A percentile compares a stretch with the other conserved stretches of the same genome.
Evolutionary conservation across 2,329 filamentous ascomycete genomes (phyloP).

Genomic region (Aspergillus pseudoterreus): DNA sequence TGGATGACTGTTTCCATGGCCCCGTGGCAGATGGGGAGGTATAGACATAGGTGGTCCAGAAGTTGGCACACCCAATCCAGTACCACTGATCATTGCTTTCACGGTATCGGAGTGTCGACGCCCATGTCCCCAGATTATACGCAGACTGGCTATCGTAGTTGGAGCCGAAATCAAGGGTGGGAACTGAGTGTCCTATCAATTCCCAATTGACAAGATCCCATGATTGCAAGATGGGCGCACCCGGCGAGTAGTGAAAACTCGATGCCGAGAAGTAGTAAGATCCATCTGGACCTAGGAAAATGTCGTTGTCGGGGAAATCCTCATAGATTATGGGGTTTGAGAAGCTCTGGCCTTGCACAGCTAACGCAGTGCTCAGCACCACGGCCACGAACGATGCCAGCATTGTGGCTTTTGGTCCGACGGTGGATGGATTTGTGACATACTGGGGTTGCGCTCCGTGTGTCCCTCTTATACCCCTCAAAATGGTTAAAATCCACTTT

Average conservation of each 20-base stretch:
- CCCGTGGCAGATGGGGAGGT: slow-evolving; percentile 43
- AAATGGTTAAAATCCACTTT: background rate
- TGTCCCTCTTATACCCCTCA: background rate
- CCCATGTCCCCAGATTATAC: slow-evolving; percentile 56
- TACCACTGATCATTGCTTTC: slow-evolving; percentile 49
- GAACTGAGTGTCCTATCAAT: slow-evolving; percentile 44
- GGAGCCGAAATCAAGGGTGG: slow-evolving; percentile 44
- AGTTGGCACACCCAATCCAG: slow-evolving; percentile 57
- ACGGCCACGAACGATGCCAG: background rate
- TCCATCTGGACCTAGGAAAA: slow-evolving; percentile 49
- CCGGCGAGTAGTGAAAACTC: slow-evolving; percentile 55
- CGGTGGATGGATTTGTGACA: background rate
- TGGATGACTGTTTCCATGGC: slow-evolving; percentile 42
- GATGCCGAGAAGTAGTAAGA: slow-evolving; percentile 54
- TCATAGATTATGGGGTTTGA: slow-evolving; percentile 53
- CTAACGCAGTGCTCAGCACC: background rate
- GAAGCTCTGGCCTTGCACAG: slow-evolving; percentile 16
- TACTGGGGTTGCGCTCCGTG: background rate
- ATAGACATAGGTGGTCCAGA: slow-evolving; percentile 51
- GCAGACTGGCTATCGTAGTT: slow-evolving; percentile 42
- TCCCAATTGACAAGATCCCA: slow-evolving; percentile 55
- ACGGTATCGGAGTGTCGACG: slow-evolving; percentile 52
- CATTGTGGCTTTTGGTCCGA: background rate
- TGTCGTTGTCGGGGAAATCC: slow-evolving; percentile 54
- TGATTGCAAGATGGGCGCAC: slow-evolving; percentile 54